phyloP scores from a whole-genome alignment of 2,329 filamentous ascomycete species.

The Paecilomyces sp. region DNA sequence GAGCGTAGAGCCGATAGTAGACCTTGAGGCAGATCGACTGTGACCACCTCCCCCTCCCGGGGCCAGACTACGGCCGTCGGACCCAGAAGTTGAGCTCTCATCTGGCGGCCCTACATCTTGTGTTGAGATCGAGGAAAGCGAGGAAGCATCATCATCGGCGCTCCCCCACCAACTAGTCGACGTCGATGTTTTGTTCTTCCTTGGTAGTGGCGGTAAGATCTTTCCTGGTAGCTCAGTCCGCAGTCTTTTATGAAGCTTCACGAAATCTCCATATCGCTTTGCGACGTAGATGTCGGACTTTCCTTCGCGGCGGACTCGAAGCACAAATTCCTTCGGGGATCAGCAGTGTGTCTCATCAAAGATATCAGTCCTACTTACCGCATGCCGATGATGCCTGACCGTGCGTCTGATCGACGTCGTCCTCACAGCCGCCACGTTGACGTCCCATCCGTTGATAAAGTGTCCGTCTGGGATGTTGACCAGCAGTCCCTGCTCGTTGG shows the following conservation, averaged over 20 bases:
- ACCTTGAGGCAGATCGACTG: conserved; percentile 19
- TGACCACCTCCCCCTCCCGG: conserved; percentile 12
- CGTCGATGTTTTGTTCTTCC: conserved; percentile 81
- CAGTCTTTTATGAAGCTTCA: conserved; percentile 67
- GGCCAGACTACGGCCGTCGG: conserved; percentile 23
- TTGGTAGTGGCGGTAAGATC: conserved; percentile 74
- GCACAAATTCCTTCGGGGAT: conserved; percentile 66
- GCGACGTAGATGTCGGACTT: conserved; percentile 73
- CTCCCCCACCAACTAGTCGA: conserved; percentile 52
- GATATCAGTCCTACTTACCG: conserved; percentile 48
- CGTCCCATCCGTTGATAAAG: conserved; percentile 91
- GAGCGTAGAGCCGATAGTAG: conserved; percentile 13
- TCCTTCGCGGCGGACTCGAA: conserved; percentile 73
- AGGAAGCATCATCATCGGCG: conserved; percentile 70
- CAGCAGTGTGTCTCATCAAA: background rate
- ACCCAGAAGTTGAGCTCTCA: conserved; percentile 14
- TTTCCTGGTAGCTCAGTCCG: conserved; percentile 85
- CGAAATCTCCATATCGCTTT: conserved; percentile 83
- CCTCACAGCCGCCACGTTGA: conserved; percentile 87
- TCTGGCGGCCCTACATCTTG: conserved; percentile 45
- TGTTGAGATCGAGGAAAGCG: conserved; percentile 73
- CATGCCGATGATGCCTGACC: conserved; percentile 83
- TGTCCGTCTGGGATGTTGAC: conserved; percentile 86
- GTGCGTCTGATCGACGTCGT: conserved; percentile 76
- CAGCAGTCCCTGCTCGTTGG: conserved; percentile 82